Evolutionary conservation across 148 eudicot genomes (phyloP), one percentile per base, ranked within the genome.

Genomic region (Pouteria glomerata): DNA sequence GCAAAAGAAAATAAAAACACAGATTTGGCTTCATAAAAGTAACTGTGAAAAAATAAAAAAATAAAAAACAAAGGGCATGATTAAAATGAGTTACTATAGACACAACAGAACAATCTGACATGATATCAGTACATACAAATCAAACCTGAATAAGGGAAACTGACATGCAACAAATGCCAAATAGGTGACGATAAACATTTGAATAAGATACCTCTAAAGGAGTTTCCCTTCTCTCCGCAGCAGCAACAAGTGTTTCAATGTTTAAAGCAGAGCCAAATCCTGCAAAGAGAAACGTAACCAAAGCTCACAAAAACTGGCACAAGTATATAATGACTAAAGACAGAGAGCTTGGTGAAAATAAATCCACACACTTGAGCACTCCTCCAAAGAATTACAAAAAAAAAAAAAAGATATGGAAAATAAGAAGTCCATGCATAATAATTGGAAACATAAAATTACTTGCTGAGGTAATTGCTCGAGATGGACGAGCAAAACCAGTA

Each of bases 241-340:
- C 98, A 86, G 96, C 95, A 81, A 91, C 90, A 70, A 94, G 97
- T 58, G 98, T 94, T 79, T 91, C 98, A 77, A 91, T 94, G 76
- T 84, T 94, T 52, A 91, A 81, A 26, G 97, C 97, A 67, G 97
- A 94, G 76, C 98, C 98, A 86, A 94, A 94, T 74, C 98, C 98
- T 94, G 86, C 37, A 67, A 31, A 35, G 30, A 16, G 53, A 27
- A 23, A 50, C 24, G 26, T 12, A 13, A 50, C 45, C 47, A 44
- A 39, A 73, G 23, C 27, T 37, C 19, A 42, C 39, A 58, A 71
- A 39, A 52, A 42, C 56, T 56, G 23, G 35, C 41, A 30, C 27
- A 8, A 29, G 11, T 57, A 35, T 13, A 24, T 1, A 31, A 41
- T 8, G 44, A 39, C 13, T 8, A 19, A 27, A 39, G 53, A 58